phyloP scores from a whole-genome alignment of 768 basidiomycete species.

The Tulasnella sp. region DNA sequence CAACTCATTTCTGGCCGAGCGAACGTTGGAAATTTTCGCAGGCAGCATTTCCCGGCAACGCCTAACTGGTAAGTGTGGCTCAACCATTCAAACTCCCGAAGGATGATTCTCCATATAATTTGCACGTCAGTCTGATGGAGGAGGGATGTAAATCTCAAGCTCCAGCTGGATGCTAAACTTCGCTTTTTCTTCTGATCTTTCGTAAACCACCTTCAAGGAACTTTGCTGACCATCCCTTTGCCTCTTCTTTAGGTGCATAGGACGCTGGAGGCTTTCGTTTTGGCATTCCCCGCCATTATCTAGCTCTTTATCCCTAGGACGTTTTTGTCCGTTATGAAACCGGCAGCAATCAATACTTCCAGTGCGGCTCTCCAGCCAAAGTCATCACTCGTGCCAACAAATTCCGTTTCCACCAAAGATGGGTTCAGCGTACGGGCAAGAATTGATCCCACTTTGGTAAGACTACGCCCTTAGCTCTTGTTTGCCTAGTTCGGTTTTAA shows the following conservation, averaged over 20 bases:
- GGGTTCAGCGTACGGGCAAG: conserved; percentile 63
- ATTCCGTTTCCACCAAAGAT: conserved; percentile 74
- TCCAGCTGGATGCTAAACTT: conserved; percentile 17
- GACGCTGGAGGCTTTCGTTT: neutral
- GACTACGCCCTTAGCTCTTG: neutral
- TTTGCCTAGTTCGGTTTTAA: neutral
- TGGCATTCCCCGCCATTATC: neutral
- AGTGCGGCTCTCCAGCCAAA: conserved; percentile 4
- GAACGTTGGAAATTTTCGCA: neutral
- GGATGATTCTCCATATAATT: conserved; percentile 36
- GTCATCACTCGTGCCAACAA: conserved; percentile 66
- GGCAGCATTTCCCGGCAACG: neutral
- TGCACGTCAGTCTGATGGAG: conserved; percentile 49
- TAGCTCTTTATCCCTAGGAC: conserved; percentile 33
- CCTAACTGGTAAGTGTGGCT: neutral
- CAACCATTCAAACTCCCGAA: neutral
- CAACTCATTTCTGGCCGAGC: neutral
- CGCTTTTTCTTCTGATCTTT: conserved; percentile 26
- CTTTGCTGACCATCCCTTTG: neutral
- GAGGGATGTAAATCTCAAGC: conserved; percentile 21
- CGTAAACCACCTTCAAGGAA: neutral
- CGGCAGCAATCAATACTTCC: conserved; percentile 15
- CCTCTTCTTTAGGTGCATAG: neutral
- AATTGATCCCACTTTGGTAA: conserved; percentile 71
- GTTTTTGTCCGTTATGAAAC: conserved; percentile 43